Evolutionary conservation across 179 eudicot species (phyloP), one percentile per base, ranked within the genome.

Genomic region (Beta macrorhiza): DNA sequence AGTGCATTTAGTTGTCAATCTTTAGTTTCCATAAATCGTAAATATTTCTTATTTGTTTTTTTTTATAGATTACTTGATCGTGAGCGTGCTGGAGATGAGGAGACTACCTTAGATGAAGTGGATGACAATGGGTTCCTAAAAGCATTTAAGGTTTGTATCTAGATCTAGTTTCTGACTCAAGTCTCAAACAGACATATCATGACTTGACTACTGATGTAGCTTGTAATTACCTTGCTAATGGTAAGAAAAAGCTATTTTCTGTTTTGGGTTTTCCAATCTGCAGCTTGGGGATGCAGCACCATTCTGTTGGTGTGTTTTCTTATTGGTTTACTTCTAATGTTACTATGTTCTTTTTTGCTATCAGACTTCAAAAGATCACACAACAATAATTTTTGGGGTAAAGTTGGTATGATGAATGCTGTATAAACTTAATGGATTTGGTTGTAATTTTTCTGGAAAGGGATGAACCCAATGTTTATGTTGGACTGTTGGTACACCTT

Each of bases 71-170:
- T 75, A 75, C 97, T 96, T 79, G 87, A 96, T 70, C 99, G 99
- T 79, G 97, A 92, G 32, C 96, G 92, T 81, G 84, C 84, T 86
- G 98, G 88, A 71, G 97, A 87, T 72, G 99, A 96, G 81, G 97
- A 94, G 80, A 85, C 92, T 79, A 79, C 89, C 55, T 53, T 92
- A 80, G 99, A 94, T 82, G 99, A 94, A 64, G 97, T 89, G 78
- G 95, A 89, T 85, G 98, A 94, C 73, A 90, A 91, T 85, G 93
- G 90, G 65, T 94, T 96, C 80, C 80, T 96, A 74, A 96, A 94
- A 86, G 99, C 97, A 37, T 96, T 96, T 44, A 96, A 96, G 99
- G 99, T 96, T 68, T 77, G 80, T 59, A 67, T 14, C 19, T 20
- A 0, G 67, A 65, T 67, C 8, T 22, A 76, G 49, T 58, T 70